Evolutionary conservation across 1,284 basidiomycete genomes (phyloP), one percentile per base, ranked within the genome.

Genomic region (Ustilago shanxiensis): DNA sequence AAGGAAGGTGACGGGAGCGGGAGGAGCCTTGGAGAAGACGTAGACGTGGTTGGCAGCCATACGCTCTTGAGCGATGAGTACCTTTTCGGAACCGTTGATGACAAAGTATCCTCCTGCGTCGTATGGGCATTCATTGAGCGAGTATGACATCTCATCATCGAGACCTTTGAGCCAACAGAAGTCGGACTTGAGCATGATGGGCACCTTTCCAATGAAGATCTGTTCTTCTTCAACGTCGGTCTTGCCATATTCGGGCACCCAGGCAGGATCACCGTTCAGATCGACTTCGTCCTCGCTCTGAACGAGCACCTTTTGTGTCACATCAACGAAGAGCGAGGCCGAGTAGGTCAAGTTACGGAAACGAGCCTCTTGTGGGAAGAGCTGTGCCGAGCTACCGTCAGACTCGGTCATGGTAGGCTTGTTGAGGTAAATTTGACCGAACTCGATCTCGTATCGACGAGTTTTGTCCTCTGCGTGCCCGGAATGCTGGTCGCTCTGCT

Each of bases 11-110:
- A 98, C 94, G 9, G 95, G 94, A 7, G 95, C 95, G 2, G 97
- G 97, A 66, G 98, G 93, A 0, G 94, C 94, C 87, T 99, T 99
- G 67, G 95, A 95, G 86, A 99, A 99, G 66, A 98, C 95, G 87
- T 99, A 99, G 81, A 99, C 97, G 84, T 98, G 95, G 87, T 99
- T 99, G 45, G 95, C 96, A 10, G 97, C 96, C 95, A 99, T 99
- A 60, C 97, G 91, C 87, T 99, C 96, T 86, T 99, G 96, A 0
- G 97, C 96, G 87, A 99, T 99, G 77, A 99, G 89, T 29, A 99
- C 96, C 87, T 99, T 99, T 87, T 99, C 96, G 1, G 97, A 99
- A 29, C 96, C 96, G 83, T 98, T 99, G 88, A 99, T 98, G 87
- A 99, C 94, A 87, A 99, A 99, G 88, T 99, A 99, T 70, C 96